Base-by-base conservation (phyloP, 257 asterid species). In the Nicotiana paniculata region DNA sequence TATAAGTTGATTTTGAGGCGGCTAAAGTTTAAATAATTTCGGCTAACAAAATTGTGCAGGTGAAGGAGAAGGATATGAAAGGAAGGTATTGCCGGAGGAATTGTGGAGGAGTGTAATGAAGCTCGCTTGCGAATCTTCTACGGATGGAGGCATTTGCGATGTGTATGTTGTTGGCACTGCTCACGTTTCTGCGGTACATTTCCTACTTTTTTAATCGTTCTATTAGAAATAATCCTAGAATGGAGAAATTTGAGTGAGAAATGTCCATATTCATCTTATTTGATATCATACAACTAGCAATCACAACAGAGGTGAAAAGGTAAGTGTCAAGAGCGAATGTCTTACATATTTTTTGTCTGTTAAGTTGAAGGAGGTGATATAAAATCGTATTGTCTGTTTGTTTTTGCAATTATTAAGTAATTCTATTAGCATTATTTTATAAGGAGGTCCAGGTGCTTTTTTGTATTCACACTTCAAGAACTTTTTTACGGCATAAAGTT, bases 91-190 rank as follows among this genome's bases (percentile, higher is more conserved):
- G 69, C 97, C 97, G 16, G 91, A 90, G 83, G 97, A 94, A 90
- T 83, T 96, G 68, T 84, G 90, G 48, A 86, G 81, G 87, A 90
- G 91, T 63, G 92, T 83, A 80, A 83, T 92, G 87, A 88, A 77
- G 83, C 91, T 96, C 53, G 90, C 86, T 24, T 94, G 99, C 78
- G 97, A 91, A 4, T 92, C 98, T 67, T 6, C 90, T 17, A 95
- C 92, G 1, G 92, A 88, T 3, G 93, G 94, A 37, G 98, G 97
- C 80, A 81, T 90, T 80, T 94, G 97, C 82, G 95, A 96, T 83
- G 94, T 96, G 59, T 94, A 93, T 88, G 77, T 96, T 80, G 93
- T 96, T 57, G 98, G 99, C 57, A 96, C 97, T 15, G 97, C 98
- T 26, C 98, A 96, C 83, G 98, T 94, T 82, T 94, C 99, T 57